Percentiles rank a stretch among this genome's conserved stretches.
Conservation (phyloP, 1,139 yeast genomes). For the Sugiyamaella xylanicola region DNA sequence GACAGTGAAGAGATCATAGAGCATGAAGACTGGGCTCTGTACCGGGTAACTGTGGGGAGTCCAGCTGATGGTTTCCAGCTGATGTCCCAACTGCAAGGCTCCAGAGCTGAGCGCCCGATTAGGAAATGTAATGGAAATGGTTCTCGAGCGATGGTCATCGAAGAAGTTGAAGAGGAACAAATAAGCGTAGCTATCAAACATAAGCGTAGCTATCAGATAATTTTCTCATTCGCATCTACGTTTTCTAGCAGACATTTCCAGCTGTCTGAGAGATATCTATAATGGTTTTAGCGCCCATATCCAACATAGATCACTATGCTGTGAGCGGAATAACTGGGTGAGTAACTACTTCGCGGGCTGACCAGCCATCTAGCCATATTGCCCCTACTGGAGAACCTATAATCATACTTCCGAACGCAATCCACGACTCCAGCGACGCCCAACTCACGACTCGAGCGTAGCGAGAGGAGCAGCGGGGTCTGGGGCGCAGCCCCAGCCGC, state of each 20-base stretch:
- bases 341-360: too few species aligned
- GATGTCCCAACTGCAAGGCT: too few species aligned
- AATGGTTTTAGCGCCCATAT: constrained; percentile 27
- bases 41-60: too few species aligned
- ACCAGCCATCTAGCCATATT: too few species aligned
- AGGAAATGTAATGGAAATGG: background rate
- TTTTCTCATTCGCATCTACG: background rate
- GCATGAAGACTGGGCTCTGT: too few species aligned
- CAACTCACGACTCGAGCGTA: background rate
- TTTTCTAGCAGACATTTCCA: too few species aligned
- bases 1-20: too few species aligned
- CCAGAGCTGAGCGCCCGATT: background rate
- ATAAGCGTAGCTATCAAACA: background rate
- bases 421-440: background rate
- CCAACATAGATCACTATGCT: constrained; percentile 63
- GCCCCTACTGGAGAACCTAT: too few species aligned
- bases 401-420: too few species aligned
- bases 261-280: too few species aligned
- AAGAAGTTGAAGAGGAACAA: background rate
- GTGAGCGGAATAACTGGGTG: constrained; percentile 83
- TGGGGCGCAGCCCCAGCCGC: background rate
- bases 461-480: background rate
- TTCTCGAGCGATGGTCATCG: background rate
- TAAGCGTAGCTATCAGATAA: background rate
- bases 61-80: too few species aligned